Evolutionary conservation across 2,329 filamentous ascomycete species (phyloP), one percentile per base, ranked within the genome.

Genomic region (Pseudogymnoascus sp.): DNA sequence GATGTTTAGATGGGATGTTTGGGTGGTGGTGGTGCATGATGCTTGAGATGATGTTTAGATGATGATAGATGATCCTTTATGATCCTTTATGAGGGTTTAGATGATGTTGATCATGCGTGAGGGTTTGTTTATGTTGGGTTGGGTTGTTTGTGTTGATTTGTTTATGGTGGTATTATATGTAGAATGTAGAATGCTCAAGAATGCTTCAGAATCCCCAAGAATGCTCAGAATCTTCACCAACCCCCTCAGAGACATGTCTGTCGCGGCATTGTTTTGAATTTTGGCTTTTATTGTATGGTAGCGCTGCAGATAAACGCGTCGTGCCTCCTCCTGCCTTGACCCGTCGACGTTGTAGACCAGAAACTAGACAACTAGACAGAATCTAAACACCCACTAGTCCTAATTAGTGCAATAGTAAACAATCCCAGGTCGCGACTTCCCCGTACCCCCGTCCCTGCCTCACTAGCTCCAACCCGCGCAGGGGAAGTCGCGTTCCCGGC

Each of bases 391-490:
- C 10, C 47, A 16, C 47, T 53, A 53, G 47, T 53, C 47, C 47
- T 31, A 31, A 14, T 53, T 5, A 4, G 47, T 31, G 4, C 47
- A 53, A 53, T 28, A 53, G 47, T 53, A 53, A 53, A 53, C 47
- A 53, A 53, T 53, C 47, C 47, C 47, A 53, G 47, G 47, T 53
- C 47, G 47, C 47, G 47, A 53, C 47, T 53, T 53, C 25, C 38
- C 38, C 38, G 16, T 16, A 18, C 25, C 47, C 47, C 40, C 47
- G 47, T 53, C 47, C 47, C 47, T 53, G 47, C 47, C 47, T 53
- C 47, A 40, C 47, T 53, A 53, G 47, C 47, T 25, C 25, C 47
- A 16, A 53, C 25, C 47, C 47, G 47, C 47, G 25, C 16, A 53
- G n/a, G 47, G 47, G 25, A 53, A 31, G 47, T 53, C 47, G 47